Base-by-base conservation (phyloP, 306 rosid genomes). In the Quercus suber region DNA sequence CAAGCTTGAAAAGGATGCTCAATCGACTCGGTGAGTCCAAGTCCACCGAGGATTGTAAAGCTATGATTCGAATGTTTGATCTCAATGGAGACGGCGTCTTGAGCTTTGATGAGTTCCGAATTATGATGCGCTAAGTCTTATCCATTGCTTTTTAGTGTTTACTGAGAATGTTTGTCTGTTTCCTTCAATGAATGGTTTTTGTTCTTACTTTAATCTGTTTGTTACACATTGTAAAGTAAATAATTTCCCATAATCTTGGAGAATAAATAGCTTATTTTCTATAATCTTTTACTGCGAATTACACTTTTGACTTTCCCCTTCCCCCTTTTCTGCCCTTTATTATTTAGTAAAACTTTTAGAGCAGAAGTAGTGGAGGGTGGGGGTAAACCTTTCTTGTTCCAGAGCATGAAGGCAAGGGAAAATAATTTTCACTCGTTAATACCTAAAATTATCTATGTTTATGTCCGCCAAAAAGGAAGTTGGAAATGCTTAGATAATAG, bases 31-130 rank as follows among this genome's bases (percentile, higher is more conserved):
- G 84, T 10, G 82, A 80, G 55, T 73, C 84, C 1, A 80, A 58
- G 14, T 72, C 82, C 58, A 51, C 77, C 0, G 77, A 77, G 0
- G 80, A 84, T 10, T 84, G 87, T 79, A 77, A 73, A 53, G 63
- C 60, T 18, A 84, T 84, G 76, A 80, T 84, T 31, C 20, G 75
- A 6, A 57, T 3, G 41, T 84, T 77, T 30, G 87, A 84, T 63
- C 69, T 80, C 71, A 84, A 84, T 43, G 87, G 82, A 31, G 87
- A 84, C 19, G 87, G 87, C 19, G 80, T 80, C 37, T 82, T 84
- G 23, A 77, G 51, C 73, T 84, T 84, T 43, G 80, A 84, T 6
- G 84, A 84, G 82, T 84, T 84, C 77, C 11, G 53, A 11, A 21
- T 28, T 28, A 83, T 83, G 87, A 75, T 79, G 84, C 76, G 78